Conservation (phyloP, 2,329 filamentous ascomycete species). For the Botrytis cinerea region DNA sequence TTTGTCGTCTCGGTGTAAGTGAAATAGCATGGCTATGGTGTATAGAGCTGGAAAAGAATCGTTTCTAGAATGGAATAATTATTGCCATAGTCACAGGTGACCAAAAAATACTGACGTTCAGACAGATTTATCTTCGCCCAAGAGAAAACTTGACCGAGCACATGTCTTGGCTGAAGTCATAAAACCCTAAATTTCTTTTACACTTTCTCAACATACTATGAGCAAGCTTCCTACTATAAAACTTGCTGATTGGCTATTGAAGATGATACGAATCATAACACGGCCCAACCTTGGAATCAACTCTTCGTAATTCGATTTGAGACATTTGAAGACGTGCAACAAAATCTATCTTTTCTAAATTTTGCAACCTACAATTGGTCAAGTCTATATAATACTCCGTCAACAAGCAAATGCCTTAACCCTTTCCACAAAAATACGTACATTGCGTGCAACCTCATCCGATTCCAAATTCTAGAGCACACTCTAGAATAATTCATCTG, state of each 20-base stretch:
- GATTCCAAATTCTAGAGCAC: background rate
- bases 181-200: background rate
- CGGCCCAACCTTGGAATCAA: background rate
- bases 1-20: background rate
- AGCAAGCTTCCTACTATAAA: background rate
- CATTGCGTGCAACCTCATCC: background rate
- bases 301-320: background rate
- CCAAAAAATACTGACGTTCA: background rate
- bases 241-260: background rate
- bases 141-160: background rate
- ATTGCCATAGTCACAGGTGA: background rate
- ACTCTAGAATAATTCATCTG: background rate
- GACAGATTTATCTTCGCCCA: background rate
- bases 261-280: background rate
- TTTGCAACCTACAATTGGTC: background rate
- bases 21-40: background rate
- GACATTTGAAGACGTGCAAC: background rate
- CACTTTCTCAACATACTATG: background rate
- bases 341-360: background rate
- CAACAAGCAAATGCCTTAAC: background rate
- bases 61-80: background rate
- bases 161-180: background rate
- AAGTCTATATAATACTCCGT: background rate
- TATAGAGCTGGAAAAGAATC: background rate
- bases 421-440: background rate